Conservation (phyloP, 2,329 filamentous ascomycete species). For the Malbranchea zuffiana region DNA sequence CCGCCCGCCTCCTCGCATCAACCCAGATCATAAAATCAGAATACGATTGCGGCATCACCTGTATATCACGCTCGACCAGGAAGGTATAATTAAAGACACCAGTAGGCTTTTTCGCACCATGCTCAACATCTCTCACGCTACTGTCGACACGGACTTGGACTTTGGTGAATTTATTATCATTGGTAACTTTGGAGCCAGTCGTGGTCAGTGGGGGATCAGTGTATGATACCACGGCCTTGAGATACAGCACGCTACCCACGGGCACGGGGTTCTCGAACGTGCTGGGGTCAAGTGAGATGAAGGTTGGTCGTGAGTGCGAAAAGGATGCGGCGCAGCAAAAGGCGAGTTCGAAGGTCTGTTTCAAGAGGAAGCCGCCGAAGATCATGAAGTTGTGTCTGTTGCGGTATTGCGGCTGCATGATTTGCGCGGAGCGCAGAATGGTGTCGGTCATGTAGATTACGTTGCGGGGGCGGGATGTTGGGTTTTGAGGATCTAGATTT, state of each 20-base stretch:
- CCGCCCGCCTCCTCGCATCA: slow-evolving; percentile 47
- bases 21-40: slow-evolving; percentile 56
- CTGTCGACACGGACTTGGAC: slow-evolving; percentile 62
- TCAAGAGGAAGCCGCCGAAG: slow-evolving; percentile 63
- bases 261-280: slow-evolving; percentile 67
- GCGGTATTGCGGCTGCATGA: slow-evolving; percentile 65
- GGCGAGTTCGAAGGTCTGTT: slow-evolving; percentile 64
- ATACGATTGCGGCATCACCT: slow-evolving; percentile 55
- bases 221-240: slow-evolving; percentile 61
- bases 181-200: slow-evolving; percentile 12
- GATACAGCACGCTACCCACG: slow-evolving; percentile 61
- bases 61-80: slow-evolving; percentile 52
- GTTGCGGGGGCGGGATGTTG: slow-evolving; percentile 44
- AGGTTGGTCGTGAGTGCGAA: slow-evolving; percentile 57
- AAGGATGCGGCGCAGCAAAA: slow-evolving; percentile 65
- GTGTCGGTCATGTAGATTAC: slow-evolving; percentile 53
- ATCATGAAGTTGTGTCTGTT: slow-evolving; percentile 68
- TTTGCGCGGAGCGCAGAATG: slow-evolving; percentile 53
- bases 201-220: slow-evolving; percentile 45
- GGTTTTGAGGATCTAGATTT: slow-evolving; percentile 5
- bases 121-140: slow-evolving; percentile 61
- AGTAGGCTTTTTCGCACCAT: slow-evolving; percentile 55
- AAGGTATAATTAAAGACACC: slow-evolving; percentile 71
- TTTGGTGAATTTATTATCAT: slow-evolving; percentile 43
- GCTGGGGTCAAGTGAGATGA: slow-evolving; percentile 61